Conservation (phyloP, 2,329 filamentous ascomycete species). For the Colletotrichum acutatum region DNA sequence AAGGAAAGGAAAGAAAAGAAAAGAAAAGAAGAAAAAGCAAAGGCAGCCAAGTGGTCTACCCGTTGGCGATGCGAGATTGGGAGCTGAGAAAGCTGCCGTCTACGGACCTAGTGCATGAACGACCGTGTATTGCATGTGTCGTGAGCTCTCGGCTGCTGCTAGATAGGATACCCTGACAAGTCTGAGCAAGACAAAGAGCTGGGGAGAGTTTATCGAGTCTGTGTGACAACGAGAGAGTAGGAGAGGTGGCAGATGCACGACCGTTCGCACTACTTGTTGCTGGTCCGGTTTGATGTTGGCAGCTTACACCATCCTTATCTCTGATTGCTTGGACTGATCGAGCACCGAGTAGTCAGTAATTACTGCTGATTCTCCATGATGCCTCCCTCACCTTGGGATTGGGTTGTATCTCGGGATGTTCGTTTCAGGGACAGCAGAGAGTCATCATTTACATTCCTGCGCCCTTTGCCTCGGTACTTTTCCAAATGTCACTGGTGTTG, state of each 20-base stretch:
- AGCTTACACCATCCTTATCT: slow-evolving; percentile 5
- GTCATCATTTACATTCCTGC: slow-evolving; percentile 14
- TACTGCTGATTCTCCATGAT: not conserved
- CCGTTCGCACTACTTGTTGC: slow-evolving; percentile 10
- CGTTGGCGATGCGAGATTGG: not conserved
- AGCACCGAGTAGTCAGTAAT: not conserved
- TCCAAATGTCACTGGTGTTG: not conserved
- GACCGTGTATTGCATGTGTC: slow-evolving; percentile 11
- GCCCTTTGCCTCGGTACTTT: not conserved
- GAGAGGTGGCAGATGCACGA: not conserved
- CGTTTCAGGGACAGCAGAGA: not conserved
- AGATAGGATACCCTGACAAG: not conserved
- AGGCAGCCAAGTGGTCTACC: not conserved
- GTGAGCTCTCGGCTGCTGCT: not conserved
- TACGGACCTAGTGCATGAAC: slow-evolving; percentile 1
- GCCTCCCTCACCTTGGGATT: not conserved
- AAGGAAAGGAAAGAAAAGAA: not conserved
- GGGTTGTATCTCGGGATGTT: not conserved
- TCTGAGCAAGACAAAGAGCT: not conserved
- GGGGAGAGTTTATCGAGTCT: not conserved
- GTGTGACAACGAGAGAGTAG: not conserved
- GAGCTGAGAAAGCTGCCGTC: not conserved
- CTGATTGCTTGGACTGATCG: not conserved
- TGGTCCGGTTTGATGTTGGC: slow-evolving; percentile 20
- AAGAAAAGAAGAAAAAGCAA: not conserved